Conservation (phyloP, 1,139 yeast genomes). For the Suzukiozyma palmioleophila region DNA sequence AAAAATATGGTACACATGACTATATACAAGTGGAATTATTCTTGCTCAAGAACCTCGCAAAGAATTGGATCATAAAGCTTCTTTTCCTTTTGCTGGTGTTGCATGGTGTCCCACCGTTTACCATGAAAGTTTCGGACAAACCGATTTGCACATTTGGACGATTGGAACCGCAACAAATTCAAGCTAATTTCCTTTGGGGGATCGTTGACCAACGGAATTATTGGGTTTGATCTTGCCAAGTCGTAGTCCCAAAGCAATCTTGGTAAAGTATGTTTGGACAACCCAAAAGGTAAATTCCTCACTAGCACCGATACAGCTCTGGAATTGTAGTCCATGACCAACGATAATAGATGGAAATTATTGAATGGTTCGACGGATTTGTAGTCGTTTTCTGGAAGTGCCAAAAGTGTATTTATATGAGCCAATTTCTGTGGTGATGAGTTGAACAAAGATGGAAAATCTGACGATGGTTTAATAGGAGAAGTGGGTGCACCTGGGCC, state of each 20-base stretch:
- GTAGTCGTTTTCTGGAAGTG: conserved; percentile 1
- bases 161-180: conserved; percentile 44
- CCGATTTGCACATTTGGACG: conserved; percentile 45
- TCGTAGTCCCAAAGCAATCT: conserved; percentile 40
- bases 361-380: neutral
- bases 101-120: conserved; percentile 33
- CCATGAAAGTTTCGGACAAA: conserved; percentile 57
- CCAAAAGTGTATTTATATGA: neutral
- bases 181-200: conserved; percentile 24
- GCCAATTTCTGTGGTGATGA: neutral
- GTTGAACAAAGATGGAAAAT: neutral
- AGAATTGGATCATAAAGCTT: conserved; percentile 35
- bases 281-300: conserved; percentile 38
- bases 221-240: conserved; percentile 14
- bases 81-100: conserved; percentile 14
- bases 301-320: conserved; percentile 27
- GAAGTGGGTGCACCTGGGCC: conserved; percentile 6
- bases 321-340: conserved; percentile 8
- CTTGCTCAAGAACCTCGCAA: conserved; percentile 32
- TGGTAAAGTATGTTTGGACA: conserved; percentile 27
- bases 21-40: neutral
- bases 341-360: conserved; percentile 7
- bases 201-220: conserved; percentile 22
- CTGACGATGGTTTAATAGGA: neutral
- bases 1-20: no score